phyloP scores from a whole-genome alignment of 805 yeast species.

The Starmerella floricola region DNA sequence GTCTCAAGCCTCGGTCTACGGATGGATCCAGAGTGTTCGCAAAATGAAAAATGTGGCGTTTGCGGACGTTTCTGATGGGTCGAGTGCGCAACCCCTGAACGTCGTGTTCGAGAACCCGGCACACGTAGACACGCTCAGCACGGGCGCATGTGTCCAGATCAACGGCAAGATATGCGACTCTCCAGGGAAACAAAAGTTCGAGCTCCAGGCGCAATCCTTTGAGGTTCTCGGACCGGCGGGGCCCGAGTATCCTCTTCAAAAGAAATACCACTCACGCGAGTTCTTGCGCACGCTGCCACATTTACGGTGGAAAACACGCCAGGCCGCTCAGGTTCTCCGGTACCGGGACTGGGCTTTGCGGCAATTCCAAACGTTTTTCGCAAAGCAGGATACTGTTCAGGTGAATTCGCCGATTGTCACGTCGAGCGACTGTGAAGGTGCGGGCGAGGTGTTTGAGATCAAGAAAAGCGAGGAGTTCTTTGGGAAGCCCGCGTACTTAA shows the following conservation, averaged over 20 bases:
- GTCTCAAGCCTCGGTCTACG: conserved; percentile 39
- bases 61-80: conserved; percentile 71
- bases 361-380: conserved; percentile 44
- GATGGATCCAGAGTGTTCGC: conserved; percentile 67
- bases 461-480: conserved; percentile 37
- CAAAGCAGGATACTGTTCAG: conserved; percentile 44
- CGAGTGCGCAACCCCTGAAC: conserved; percentile 43
- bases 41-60: conserved; percentile 66
- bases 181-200: conserved; percentile 43
- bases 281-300: conserved; percentile 64
- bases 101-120: conserved; percentile 34
- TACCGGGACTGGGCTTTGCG: conserved; percentile 58
- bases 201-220: conserved; percentile 34
- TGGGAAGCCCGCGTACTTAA: conserved; percentile 54
- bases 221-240: conserved; percentile 49
- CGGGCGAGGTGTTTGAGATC: conserved; percentile 75
- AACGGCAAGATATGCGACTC: conserved; percentile 37
- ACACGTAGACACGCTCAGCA: conserved; percentile 24
- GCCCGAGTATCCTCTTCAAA: conserved; percentile 67
- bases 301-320: conserved; percentile 58
- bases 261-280: conserved; percentile 56
- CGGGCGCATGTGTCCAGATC: conserved; percentile 38
- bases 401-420: conserved; percentile 82
- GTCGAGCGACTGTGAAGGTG: conserved; percentile 91
- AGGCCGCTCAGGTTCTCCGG: conserved; percentile 54